Base-by-base conservation (phyloP, 2,329 filamentous ascomycete genomes). In the Elsinoe batatas region DNA sequence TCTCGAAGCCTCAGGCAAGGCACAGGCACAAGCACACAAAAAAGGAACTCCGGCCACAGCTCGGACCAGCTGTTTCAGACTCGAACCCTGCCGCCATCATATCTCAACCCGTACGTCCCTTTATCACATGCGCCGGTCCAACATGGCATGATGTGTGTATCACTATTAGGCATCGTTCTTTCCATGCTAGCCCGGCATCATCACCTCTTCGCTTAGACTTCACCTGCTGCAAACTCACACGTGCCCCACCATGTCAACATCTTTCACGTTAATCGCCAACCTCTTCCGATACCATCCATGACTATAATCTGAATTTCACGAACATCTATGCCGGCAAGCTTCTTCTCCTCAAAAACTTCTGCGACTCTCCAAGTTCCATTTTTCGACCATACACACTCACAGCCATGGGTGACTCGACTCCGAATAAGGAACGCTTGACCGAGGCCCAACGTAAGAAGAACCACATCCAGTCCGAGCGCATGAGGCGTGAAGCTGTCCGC, bases 401-500 rank as follows among this genome's bases (percentile, higher is more conserved):
- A 32, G 54, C 43, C 43, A 57, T 56, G 33, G 54, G 43, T 51
- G 47, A 49, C 57, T 43, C 57, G 12, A 57, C 64, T 3, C 61
- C 63, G 59, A 79, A 82, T 59, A 83, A 84, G 62, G 79, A 83
- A 36, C 79, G 83, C 59, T 73, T 88, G 58, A 83, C 82, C 46
- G 83, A 86, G 62, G 76, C 81, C 59, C 82, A 87, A 65, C 87
- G 87, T 75, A 86, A 86, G 67, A 80, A 79, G 64, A 87, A 88
- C 65, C 84, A 87, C 70, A 87, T 87, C 62, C 79, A 80, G 20
- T 85, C 82, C 3, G 79, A 82, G 67, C 78, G 81, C 64, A 82
- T 85, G 69, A 80, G 83, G 35, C 80, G 83, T 43, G 79, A 83
- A 57, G 87, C 85, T 12, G 95, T 95, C 61, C 80, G 90, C 46